Evolutionary conservation across 371 early-diverging fungal genomes (phyloP), one percentile per base, ranked within the genome.

Genomic region (Circinella minor): DNA sequence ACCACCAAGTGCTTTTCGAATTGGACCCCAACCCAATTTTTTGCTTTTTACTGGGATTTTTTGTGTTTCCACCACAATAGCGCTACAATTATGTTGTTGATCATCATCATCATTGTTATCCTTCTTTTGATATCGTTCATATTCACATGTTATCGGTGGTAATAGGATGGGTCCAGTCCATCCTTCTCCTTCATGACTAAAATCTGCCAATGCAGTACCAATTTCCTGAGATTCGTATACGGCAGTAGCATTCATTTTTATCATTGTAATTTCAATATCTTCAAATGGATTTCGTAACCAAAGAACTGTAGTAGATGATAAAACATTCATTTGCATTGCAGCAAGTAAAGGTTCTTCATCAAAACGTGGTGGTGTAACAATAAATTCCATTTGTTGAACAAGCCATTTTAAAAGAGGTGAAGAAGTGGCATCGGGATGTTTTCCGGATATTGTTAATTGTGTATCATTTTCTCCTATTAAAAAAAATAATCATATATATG

Each of bases 221-320:
- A 85, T 67, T 11, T 77, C 70, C 13, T 77, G 73, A 4, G 47
- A n/a, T 18, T 73, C 36, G 54, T 85, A 81, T 3, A 61, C 65
- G 0, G 85, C 82, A 5, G 81, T 69, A 6, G 81, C 82, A 66
- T 85, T 76, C 14, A 85, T 69, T n/a, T 72, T 70, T 3, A 74
- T 55, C n/a, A 85, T 78, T 4, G 73, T 47, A 65, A 85, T 77
- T 4, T 61, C 34, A 4, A 82, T 66, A n/a, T 71, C 71, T 27
- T 67, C 59, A 62, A 85, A 82, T 0, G 85, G 82, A 36, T 85
- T 85, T 20, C 76, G 65, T 14, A 85, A 61, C 68, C 81, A 82
- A 49, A 82, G 66, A 5, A 81, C 61, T 3, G 75, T 76, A 3
- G 82, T 81, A 4, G 85, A 85, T 8, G 85, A 85, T 9, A 82